These are phyloP conservation scores for Blastobotrys terrestris DNA, from an alignment of 805 yeast genomes.

Conservation along the genomic window DNA sequence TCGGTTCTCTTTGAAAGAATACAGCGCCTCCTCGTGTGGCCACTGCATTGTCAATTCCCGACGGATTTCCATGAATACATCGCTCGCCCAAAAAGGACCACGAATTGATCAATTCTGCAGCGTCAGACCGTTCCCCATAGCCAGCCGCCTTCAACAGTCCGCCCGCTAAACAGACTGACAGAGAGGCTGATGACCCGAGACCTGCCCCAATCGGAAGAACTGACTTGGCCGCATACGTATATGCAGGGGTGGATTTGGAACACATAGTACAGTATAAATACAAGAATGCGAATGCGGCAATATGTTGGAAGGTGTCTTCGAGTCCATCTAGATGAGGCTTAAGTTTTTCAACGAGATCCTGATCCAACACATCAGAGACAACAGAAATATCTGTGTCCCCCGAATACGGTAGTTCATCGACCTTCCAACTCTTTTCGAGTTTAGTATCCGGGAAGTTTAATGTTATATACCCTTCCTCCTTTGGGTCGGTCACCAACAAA, in stretches of 20 bases:
- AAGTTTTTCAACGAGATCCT: slow-evolving; percentile 7
- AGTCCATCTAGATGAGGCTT: slow-evolving; percentile 31
- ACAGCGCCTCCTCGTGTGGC: slow-evolving; percentile 97
- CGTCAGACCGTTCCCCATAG: neutral
- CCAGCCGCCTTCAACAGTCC: slow-evolving; percentile 43
- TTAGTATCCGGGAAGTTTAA: slow-evolving; percentile 82
- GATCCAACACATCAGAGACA: slow-evolving; percentile 10
- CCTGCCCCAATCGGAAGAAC: slow-evolving; percentile 96
- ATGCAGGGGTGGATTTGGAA: slow-evolving; percentile 40
- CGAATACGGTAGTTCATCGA: slow-evolving; percentile 46
- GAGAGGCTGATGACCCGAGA: slow-evolving; percentile 87
- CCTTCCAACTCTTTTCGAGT: slow-evolving; percentile 59
- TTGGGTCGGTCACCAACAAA: slow-evolving; percentile 46
- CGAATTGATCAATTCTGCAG: slow-evolving; percentile 43
- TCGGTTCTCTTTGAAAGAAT: slow-evolving; percentile 64
- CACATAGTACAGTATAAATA: slow-evolving; percentile 66
- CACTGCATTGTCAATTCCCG: slow-evolving; percentile 95
- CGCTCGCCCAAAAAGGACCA: slow-evolving; percentile 94
- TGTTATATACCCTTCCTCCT: slow-evolving; percentile 39
- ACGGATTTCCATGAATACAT: slow-evolving; percentile 93
- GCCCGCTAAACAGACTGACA: slow-evolving; percentile 75
- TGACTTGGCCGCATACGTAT: slow-evolving; percentile 63
- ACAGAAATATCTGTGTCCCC: too few relatives aligned
- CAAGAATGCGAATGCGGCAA: slow-evolving; percentile 77
- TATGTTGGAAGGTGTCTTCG: slow-evolving; percentile 54